phyloP scores from a whole-genome alignment of 2,329 filamentous ascomycete species.

The Diaporthe citri region DNA sequence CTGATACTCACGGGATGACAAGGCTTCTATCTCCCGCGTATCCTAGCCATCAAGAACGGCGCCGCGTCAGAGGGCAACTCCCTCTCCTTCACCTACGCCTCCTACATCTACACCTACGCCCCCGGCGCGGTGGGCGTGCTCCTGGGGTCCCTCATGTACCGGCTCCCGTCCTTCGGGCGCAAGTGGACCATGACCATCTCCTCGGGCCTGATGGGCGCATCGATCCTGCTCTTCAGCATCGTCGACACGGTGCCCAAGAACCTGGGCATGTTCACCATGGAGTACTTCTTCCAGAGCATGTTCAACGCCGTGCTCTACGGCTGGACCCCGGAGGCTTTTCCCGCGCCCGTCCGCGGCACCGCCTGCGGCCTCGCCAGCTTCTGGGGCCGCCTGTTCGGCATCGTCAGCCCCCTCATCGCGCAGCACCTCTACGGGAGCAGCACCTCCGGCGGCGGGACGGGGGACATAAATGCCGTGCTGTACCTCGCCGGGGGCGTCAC shows the following conservation, averaged over 20 bases:
- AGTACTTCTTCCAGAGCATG: slow-evolving; percentile 65
- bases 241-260: slow-evolving; percentile 60
- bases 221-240: slow-evolving; percentile 58
- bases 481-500: slow-evolving; percentile 69
- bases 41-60: slow-evolving; percentile 65
- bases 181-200: slow-evolving; percentile 60
- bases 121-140: slow-evolving; percentile 65
- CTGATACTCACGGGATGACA: slow-evolving; percentile 25
- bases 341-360: slow-evolving; percentile 63
- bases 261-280: slow-evolving; percentile 63
- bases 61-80: slow-evolving; percentile 52
- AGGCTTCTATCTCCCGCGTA: slow-evolving; percentile 60
- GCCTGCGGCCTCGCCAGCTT: slow-evolving; percentile 69
- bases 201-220: slow-evolving; percentile 55
- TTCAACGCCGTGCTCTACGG: slow-evolving; percentile 66
- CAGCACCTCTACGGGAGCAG: slow-evolving; percentile 54
- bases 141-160: slow-evolving; percentile 60
- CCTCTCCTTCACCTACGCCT: slow-evolving; percentile 62
- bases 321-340: slow-evolving; percentile 65
- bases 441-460: slow-evolving; percentile 47
- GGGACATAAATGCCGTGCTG: slow-evolving; percentile 61
- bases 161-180: slow-evolving; percentile 46
- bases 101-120: slow-evolving; percentile 66
- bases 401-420: slow-evolving; percentile 68
- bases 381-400: slow-evolving; percentile 69